A percentile compares a stretch with the other conserved stretches of the same genome.
Evolutionary conservation across 208 protist species (phyloP).

Genomic region (Porcisia deanei): DNA sequence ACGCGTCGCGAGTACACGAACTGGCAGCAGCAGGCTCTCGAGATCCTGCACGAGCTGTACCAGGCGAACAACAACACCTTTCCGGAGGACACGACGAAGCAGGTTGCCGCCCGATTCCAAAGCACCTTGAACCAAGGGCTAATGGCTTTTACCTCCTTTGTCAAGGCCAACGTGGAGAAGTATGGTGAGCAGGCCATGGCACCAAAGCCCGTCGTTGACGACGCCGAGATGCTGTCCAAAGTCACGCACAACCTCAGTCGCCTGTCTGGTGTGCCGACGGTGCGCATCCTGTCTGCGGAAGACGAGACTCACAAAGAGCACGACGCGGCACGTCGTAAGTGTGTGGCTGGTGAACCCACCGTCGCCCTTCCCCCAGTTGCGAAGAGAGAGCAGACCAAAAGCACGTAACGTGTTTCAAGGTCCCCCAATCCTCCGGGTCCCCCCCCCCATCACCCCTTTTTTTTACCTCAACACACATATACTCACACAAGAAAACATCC

Average conservation of each 20-base stretch:
- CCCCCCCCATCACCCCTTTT: no score
- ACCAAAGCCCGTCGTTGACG: constrained; percentile 68
- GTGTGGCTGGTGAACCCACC: constrained; percentile 70
- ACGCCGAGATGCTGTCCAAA: constrained; percentile 49
- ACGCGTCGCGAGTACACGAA: constrained; percentile 52
- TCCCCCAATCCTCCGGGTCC: no score
- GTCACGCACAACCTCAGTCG: constrained; percentile 60
- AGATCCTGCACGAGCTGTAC: constrained; percentile 65
- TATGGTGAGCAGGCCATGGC: constrained; percentile 78
- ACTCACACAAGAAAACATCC: no score
- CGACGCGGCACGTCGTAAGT: constrained; percentile 67
- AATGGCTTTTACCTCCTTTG: constrained; percentile 91
- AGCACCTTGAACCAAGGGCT: constrained; percentile 67
- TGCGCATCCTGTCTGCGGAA: constrained; percentile 46
- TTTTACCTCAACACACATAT: no score
- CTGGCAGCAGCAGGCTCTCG: constrained; percentile 86
- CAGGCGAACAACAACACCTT: constrained; percentile 48
- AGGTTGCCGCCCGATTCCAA: constrained; percentile 23
- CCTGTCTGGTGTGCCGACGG: constrained; percentile 61
- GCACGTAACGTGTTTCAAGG: background rate
- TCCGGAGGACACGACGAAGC: constrained; percentile 71
- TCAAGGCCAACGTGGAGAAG: constrained; percentile 77
- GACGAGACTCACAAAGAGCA: constrained; percentile 74
- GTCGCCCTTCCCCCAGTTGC: constrained; percentile 49
- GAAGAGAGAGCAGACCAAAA: background rate